Conservation (phyloP, 441 rosid genomes). For the Metrosideros polymorpha region DNA sequence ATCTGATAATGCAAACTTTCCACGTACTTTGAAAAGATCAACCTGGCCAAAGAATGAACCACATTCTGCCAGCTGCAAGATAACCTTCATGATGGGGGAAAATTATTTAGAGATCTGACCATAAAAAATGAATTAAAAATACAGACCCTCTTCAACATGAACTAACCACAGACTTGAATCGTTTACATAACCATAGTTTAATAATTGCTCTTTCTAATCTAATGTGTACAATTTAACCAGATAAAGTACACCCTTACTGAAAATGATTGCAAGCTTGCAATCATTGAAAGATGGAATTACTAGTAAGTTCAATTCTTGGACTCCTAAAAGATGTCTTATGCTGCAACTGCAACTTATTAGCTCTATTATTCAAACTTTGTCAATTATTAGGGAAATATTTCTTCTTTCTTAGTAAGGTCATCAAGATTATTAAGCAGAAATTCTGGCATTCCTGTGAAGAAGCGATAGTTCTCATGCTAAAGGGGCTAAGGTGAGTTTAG, state of each 20-base stretch:
- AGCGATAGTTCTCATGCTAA: background rate
- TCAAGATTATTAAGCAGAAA: background rate
- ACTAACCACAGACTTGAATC: background rate
- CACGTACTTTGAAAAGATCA: conserved; percentile 93
- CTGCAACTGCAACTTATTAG: background rate
- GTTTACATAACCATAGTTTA: background rate
- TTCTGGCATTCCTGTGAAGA: background rate
- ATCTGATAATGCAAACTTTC: conserved; percentile 92
- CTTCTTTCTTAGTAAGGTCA: background rate
- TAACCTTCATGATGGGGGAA: conserved; percentile 42
- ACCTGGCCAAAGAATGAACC: conserved; percentile 95
- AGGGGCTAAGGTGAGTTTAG: background rate
- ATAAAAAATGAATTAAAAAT: background rate
- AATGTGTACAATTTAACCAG: background rate
- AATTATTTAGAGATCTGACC: background rate
- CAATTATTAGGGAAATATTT: background rate
- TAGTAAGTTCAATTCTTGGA: background rate
- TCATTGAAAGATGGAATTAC: background rate
- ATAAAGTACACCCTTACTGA: background rate
- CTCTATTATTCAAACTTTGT: background rate
- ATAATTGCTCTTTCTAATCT: background rate
- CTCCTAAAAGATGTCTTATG: background rate
- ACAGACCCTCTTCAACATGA: background rate
- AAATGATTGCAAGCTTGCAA: background rate
- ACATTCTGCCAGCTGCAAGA: conserved; percentile 95